Evolutionary conservation across 768 basidiomycete species (phyloP), one percentile per base, ranked within the genome.

Genomic region (Rhizopogon vesiculosus): DNA sequence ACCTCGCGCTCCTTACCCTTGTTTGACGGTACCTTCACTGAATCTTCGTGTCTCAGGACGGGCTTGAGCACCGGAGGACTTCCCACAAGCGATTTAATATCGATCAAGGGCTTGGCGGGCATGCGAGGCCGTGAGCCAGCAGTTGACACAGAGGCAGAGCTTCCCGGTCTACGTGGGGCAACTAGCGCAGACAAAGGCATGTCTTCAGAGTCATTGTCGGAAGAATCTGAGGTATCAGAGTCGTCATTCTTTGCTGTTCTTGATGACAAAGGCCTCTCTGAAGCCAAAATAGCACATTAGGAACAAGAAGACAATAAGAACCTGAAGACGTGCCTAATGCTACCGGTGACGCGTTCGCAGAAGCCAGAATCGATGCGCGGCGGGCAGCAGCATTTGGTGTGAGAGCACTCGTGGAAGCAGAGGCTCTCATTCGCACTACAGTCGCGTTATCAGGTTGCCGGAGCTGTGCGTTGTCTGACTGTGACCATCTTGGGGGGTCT

Each of bases 81-180:
- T 16, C 61, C 61, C 13, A 67, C 53, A 5, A 70, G 51, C 10
- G 67, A 61, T 29, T 61, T 65, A 51, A 72, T 69, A 33, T 72
- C 78, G 35, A 80, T 76, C 19, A 79, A 68, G 1, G 78, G 79
- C 59, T 76, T 80, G 8, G 66, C 18, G n/a, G 71, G 73, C 39
- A 65, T 61, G n/a, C 74, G 69, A 41, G 61, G 61, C 12, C 69
- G 61, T 48, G 43, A 55, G 38, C 51, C 55, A 42, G 50, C 58
- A 25, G 72, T 69, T 5, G 59, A 58, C 9, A 65, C 65, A 25
- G 78, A 78, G 10, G 72, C 65, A 2, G 85, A 76, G 59, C 85
- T 87, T 16, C 85, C 87, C 15, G 89, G 87, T 38, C 89, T 78
- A 46, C 75, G 78, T 10, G 89, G 87, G 0, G 75, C 74, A 7